phyloP scores from a whole-genome alignment of 75 land plant species.

The Pinus albicaulis region DNA sequence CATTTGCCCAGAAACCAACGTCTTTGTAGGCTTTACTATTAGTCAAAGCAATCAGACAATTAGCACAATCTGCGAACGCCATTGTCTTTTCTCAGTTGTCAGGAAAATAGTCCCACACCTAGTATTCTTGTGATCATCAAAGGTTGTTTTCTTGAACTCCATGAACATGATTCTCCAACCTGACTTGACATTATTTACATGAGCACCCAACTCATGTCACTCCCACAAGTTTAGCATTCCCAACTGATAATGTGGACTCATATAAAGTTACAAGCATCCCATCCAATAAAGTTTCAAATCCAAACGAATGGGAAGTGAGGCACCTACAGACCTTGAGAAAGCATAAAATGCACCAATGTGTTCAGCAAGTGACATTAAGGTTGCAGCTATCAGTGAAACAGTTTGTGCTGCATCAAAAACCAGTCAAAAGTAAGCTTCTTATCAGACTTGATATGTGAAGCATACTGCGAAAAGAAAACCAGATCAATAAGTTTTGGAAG shows the following conservation, averaged over 20 bases:
- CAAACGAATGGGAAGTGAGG: constrained; percentile 87
- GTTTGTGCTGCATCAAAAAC: constrained; percentile 56
- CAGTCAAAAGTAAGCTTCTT: constrained; percentile 68
- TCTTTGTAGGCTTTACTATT: constrained; percentile 95
- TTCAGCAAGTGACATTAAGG: constrained; percentile 73
- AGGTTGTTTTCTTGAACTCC: constrained; percentile 98
- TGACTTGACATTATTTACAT: constrained; percentile 95
- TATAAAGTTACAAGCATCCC: constrained; percentile 79
- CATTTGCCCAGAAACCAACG: constrained; percentile 94
- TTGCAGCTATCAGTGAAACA: constrained; percentile 68
- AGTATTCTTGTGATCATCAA: constrained; percentile 96
- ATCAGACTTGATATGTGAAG: constrained; percentile 38
- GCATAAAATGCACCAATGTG: constrained; percentile 83
- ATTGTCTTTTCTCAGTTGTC: constrained; percentile 96
- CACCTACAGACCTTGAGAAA: constrained; percentile 67
- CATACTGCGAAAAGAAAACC: constrained; percentile 83
- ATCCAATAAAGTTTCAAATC: constrained; percentile 64
- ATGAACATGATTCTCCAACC: constrained; percentile 99
- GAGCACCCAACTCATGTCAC: constrained; percentile 82
- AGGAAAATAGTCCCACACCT: constrained; percentile 93
- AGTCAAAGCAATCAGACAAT: constrained; percentile 95
- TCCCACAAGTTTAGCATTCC: constrained; percentile 87
- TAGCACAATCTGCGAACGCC: constrained; percentile 96
- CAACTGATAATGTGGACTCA: constrained; percentile 75
- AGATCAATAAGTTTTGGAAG: constrained; percentile 78